These are phyloP conservation scores for Camelina sativa DNA, from an alignment of 345 rosid genomes.

Conservation along the genomic window DNA sequence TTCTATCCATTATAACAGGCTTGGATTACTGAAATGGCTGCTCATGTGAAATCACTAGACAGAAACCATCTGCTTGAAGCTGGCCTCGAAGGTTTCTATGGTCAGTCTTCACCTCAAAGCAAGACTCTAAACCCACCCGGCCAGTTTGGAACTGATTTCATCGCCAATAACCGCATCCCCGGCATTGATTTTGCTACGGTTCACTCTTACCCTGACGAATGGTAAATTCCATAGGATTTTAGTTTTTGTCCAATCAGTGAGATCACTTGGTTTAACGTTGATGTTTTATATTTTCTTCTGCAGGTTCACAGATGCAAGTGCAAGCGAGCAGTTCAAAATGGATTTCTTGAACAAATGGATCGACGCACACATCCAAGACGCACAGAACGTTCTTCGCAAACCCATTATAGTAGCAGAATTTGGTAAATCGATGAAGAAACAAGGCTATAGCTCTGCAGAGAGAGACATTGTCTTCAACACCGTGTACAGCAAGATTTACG, in stretches of 20 bases:
- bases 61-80: conserved; percentile 79
- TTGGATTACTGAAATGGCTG: conserved; percentile 91
- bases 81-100: conserved; percentile 92
- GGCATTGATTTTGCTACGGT: conserved; percentile 86
- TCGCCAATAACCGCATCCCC: conserved; percentile 70
- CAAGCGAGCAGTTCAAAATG: conserved; percentile 55
- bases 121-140: conserved; percentile 70
- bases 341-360: conserved; percentile 84
- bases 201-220: conserved; percentile 95
- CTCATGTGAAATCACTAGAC: conserved; percentile 76
- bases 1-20: conserved; percentile 49
- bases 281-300: conserved; percentile 3
- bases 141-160: conserved; percentile 82
- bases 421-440: conserved; percentile 70
- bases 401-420: conserved; percentile 82
- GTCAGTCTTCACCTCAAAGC: conserved; percentile 72
- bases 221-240: conserved; percentile 49
- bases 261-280: conserved; percentile 2
- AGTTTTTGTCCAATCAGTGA: not conserved
- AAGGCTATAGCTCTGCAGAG: conserved; percentile 52
- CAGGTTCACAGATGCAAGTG: conserved; percentile 68
- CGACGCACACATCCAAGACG: conserved; percentile 71
- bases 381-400: conserved; percentile 70
- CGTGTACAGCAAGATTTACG: conserved; percentile 70
- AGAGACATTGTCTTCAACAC: conserved; percentile 72